Evolutionary conservation across 345 rosid species (phyloP).

Genomic region (Eucalyptus tenuipes): DNA sequence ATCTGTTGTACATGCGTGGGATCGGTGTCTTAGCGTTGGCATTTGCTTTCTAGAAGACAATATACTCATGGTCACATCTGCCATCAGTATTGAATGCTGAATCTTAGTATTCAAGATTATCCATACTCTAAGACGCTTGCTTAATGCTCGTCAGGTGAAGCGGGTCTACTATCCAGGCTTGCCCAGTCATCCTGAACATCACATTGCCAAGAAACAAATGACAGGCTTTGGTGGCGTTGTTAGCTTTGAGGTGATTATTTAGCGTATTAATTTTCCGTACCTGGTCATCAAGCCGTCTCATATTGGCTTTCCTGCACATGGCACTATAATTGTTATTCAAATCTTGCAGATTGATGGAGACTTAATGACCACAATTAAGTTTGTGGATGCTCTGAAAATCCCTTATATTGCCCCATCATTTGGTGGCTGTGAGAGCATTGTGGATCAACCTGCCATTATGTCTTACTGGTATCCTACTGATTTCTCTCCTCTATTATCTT

Average conservation of each 20-base stretch:
- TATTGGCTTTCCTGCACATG: background rate
- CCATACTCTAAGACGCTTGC: background rate
- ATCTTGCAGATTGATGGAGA: slow-evolving; percentile 69
- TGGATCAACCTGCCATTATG: slow-evolving; percentile 98
- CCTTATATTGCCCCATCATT: slow-evolving; percentile 98
- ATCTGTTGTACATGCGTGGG: no score
- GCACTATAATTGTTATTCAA: background rate
- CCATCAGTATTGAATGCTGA: background rate
- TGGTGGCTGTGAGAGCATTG: slow-evolving; percentile 97
- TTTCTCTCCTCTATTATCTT: background rate
- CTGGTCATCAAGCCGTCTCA: background rate
- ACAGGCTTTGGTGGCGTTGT: slow-evolving; percentile 98
- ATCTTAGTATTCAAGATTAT: background rate
- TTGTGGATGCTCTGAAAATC: slow-evolving; percentile 79
- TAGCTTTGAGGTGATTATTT: slow-evolving; percentile 81
- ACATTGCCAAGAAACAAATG: slow-evolving; percentile 89
- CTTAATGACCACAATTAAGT: slow-evolving; percentile 50
- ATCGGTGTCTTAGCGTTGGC: background rate
- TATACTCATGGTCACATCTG: background rate
- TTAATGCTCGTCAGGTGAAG: slow-evolving; percentile 45
- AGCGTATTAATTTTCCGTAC: background rate
- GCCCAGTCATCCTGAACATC: slow-evolving; percentile 89
- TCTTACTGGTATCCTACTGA: slow-evolving; percentile 65
- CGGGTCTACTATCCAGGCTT: slow-evolving; percentile 88
- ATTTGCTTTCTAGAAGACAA: background rate